Percentiles rank a stretch among this genome's conserved stretches.
Conservation (phyloP, 441 rosid genomes). For the Biscutella laevigata region DNA sequence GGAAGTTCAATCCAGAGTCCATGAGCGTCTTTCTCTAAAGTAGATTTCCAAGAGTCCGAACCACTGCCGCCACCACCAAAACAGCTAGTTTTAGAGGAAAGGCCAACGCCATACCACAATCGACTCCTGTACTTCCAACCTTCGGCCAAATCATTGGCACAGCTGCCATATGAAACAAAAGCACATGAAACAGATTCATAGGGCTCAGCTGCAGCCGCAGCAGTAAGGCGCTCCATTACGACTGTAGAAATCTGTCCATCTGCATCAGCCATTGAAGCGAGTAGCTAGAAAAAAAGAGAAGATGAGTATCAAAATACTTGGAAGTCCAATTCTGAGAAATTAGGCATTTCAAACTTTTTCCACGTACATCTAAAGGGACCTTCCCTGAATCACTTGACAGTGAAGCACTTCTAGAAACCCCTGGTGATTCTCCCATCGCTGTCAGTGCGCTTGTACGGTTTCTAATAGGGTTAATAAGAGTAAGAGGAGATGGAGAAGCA, state of each 20-base stretch:
- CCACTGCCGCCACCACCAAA: conserved; percentile 98
- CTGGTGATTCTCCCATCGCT: conserved; percentile 47
- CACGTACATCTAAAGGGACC: conserved; percentile 83
- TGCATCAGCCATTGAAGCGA: conserved; percentile 99
- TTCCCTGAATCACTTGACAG: conserved; percentile 60
- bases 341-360: conserved; percentile 20
- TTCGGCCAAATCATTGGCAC: conserved; percentile 83
- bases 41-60: conserved; percentile 78
- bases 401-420: conserved; percentile 51
- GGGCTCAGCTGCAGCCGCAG: conserved; percentile 98
- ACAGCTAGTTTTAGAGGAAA: conserved; percentile 51
- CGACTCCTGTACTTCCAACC: conserved; percentile 99
- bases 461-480: conserved; percentile 55
- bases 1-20: conserved; percentile 98
- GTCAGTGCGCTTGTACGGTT: conserved; percentile 37
- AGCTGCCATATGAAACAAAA: conserved; percentile 97
- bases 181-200: conserved; percentile 96
- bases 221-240: conserved; percentile 95
- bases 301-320: not conserved
- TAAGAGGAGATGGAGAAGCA: conserved; percentile 68
- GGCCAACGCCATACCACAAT: conserved; percentile 94
- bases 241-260: conserved; percentile 89
- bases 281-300: conserved; percentile 45
- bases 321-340: conserved; percentile 9
- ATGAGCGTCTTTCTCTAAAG: conserved; percentile 82